Base-by-base conservation (phyloP, 2,329 filamentous ascomycete species). In the Pleomassaria siparia region DNA sequence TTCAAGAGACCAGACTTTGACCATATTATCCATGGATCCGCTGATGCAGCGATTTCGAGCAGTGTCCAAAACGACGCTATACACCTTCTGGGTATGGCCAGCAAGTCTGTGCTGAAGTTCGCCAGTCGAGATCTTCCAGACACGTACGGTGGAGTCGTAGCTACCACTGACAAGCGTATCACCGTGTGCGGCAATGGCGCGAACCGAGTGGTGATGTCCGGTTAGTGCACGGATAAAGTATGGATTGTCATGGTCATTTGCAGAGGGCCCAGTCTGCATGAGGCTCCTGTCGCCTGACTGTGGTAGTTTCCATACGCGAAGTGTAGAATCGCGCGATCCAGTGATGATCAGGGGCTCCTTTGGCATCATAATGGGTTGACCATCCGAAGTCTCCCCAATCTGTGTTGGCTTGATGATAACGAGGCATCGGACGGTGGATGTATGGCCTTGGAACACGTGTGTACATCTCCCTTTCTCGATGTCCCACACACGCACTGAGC, bases 401-500 rank as follows among this genome's bases (percentile, higher is more conserved):
- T 91, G 81, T 1, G 86, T 86, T 0, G 94, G 94, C 80, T 95
- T 87, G 35, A 99, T 77, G 47, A 99, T 97, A 66, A 97, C 91
- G 51, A 99, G 76, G 66, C 94, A 99, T 54, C 94, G 86, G 3
- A 99, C 94, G 12, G 94, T 99, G 33, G 92, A 97, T 9, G 94
- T 99, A 67, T 99, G 94, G 0, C 94, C 95, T 65, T 96, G 91
- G 68, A 99, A 99, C 0, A 96, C 87, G 67, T 99, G 94, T 10
- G 91, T 92, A 70, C 92, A 96, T 37, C 88, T 82, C 0, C 91
- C 94, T 60, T 87, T 87, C 64, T 95, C 90, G 54, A 99, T 96
- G 67, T 99, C 92, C 94, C 94, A 99, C 0, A 99, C 92, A n/a
- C 94, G 85, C n/a, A 99, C 94, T 10, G 94, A 95, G 39, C 94